These are phyloP conservation scores for Yamadazyma jaroonii DNA, from an alignment of 1,139 yeast genomes.

Conservation along the genomic window DNA sequence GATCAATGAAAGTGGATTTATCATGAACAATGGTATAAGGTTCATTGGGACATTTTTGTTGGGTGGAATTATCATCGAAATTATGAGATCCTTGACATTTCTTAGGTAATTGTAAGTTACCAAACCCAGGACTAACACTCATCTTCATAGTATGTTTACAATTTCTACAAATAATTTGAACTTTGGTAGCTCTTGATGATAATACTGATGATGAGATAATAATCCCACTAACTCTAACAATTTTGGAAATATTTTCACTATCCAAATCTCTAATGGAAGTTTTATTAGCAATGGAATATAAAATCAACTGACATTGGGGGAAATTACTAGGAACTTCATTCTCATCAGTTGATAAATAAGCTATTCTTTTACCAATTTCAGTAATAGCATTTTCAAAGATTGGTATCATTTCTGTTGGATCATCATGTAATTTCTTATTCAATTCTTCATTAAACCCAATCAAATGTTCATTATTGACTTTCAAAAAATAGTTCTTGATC, in stretches of 20 bases:
- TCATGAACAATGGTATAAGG: constrained; percentile 95
- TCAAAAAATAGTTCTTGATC: constrained; percentile 68
- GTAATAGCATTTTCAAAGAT: constrained; percentile 87
- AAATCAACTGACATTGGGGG: constrained; percentile 80
- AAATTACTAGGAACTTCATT: constrained; percentile 57
- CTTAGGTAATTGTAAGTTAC: constrained; percentile 75
- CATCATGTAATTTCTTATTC: constrained; percentile 78
- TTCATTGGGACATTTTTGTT: constrained; percentile 78
- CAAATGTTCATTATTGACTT: constrained; percentile 81
- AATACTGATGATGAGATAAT: constrained; percentile 89
- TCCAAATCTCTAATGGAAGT: constrained; percentile 78
- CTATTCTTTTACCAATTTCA: constrained; percentile 82
- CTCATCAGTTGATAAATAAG: constrained; percentile 56
- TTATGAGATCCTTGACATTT: constrained; percentile 66
- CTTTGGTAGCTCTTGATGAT: constrained; percentile 80
- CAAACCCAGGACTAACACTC: constrained; percentile 70
- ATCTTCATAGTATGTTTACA: constrained; percentile 80
- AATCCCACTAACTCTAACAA: constrained; percentile 90
- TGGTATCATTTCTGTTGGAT: constrained; percentile 88
- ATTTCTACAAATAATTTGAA: constrained; percentile 82
- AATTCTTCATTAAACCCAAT: constrained; percentile 87
- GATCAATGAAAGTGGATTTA: constrained; percentile 88
- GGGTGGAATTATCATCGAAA: constrained; percentile 42
- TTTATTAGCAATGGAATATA: constrained; percentile 70
- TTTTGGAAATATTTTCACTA: constrained; percentile 84